Base-by-base conservation (phyloP, 352 stramenopile species). In the Blastocystis sp. region DNA sequence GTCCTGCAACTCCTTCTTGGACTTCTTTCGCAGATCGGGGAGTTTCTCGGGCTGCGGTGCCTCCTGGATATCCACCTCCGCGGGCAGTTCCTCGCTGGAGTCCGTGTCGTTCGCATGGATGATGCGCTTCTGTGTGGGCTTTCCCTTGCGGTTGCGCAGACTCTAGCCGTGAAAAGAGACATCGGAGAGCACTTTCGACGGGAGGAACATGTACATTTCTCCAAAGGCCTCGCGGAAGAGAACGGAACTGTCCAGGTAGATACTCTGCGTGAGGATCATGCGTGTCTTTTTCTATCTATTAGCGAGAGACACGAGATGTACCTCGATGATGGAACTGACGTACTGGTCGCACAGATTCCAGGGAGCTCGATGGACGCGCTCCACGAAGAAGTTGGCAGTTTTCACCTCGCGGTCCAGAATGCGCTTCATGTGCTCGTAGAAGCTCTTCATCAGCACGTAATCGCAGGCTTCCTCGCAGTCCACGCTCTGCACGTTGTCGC, bases 341-440 rank as follows among this genome's bases (percentile, higher is more conserved):
- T 81, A 81, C 46, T 81, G 69, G 27, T 81, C 69, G 21, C 42
- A 49, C 42, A 81, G 46, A n/a, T 81, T 81, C 69, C 69, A 81
- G 7, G 69, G 29, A 1, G 69, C 56, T 11, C 69, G 69, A 61
- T 57, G 56, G 8, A 81, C 49, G 18, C 69, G 42, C 34, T 81
- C 69, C 44, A 81, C 69, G 24, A 81, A 81, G 27, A 64, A 81
- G 32, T 81, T 61, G 1, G 48, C 46, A 36, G 69, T 42, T 11
- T 81, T 44, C 18, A 27, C 54, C 42, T 81, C 69, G 7, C 27
- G 53, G 24, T 81, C 38, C 4, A 81, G 14, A 46, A 81, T 42
- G 36, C 36, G 3, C n/a, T 63, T 48, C 18, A 81, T 32, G 40
- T 61, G 40, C 14, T 46, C 4, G 40, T 81, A 81, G 32, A 44